A percentile compares a stretch with the other conserved stretches of the same genome.
Conservation (phyloP, 2,329 filamentous ascomycete genomes). For the Penicillium corylophilum region DNA sequence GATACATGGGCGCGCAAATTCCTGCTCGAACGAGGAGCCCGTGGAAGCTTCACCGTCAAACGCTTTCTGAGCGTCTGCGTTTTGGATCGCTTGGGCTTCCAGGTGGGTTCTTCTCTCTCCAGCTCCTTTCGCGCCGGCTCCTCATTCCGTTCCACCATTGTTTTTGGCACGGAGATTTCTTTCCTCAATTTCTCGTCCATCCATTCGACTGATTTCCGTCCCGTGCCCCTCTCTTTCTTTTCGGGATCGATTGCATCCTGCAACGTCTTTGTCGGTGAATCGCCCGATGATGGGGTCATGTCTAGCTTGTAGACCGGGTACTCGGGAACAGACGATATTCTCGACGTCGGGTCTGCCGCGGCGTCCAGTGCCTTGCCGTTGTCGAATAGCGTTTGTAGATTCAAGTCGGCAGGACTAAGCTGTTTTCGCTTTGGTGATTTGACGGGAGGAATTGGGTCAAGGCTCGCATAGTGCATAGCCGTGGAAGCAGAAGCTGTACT, state of each 20-base stretch:
- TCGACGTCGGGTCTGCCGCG: conserved; percentile 2
- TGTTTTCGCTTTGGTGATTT: conserved; percentile 13
- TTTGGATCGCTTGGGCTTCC: conserved; percentile 16
- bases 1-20: neutral
- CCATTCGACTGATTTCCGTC: neutral
- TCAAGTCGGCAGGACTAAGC: conserved; percentile 9
- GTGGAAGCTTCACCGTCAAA: conserved; percentile 13
- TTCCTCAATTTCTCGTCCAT: neutral
- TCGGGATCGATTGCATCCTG: conserved; percentile 11
- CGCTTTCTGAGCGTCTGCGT: conserved; percentile 8
- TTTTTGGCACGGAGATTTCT: neutral
- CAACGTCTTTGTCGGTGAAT: conserved; percentile 12
- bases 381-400: conserved; percentile 17
- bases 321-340: conserved; percentile 10
- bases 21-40: conserved; percentile 14
- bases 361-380: conserved; percentile 9
- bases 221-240: neutral
- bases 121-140: neutral
- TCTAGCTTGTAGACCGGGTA: conserved; percentile 22
- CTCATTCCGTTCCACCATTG: neutral
- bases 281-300: conserved; percentile 9
- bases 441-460: conserved; percentile 8
- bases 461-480: conserved; percentile 10
- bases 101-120: neutral
- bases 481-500: conserved; percentile 18